Base-by-base conservation (phyloP, 2,329 filamentous ascomycete genomes). In the Monilinia fructigena region DNA sequence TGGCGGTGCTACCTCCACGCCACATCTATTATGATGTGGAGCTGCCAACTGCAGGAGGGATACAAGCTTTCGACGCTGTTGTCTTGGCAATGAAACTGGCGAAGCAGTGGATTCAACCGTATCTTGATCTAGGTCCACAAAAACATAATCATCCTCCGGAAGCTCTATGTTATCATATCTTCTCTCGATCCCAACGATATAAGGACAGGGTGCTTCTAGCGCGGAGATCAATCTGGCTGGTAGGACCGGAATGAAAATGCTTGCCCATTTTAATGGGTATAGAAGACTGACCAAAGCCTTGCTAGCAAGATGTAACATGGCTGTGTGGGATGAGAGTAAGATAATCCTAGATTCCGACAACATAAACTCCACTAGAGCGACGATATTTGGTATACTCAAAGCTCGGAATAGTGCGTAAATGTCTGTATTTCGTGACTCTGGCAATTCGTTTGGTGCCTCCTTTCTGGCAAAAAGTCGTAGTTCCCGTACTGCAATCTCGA, bases 281-380 rank as follows among this genome's bases (percentile, higher is more conserved):
- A 99, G 80, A 48, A 98, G 81, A 76, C 89, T 93, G 42, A 86
- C 86, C 66, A 98, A 81, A n/a, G 94, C 93, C 77, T 93, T 89
- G 74, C 91, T 96, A 47, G 93, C 94, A 55, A 98, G 85, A 75
- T 98, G 93, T 67, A 99, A 84, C 95, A 99, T 98, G 61, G 93
- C 89, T 1, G 94, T 95, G 77, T 99, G 93, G 1, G 93, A 97
- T 11, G 95, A 98, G 26, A 98, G 83, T 71, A 99, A 89, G 75
- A 99, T 97, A 78, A 99, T 97, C 67, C 94, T 90, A 55, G 93
- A 95, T 80, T 99, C 95, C 1, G 92, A 86, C 76, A 99, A 84
- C 71, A 92, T 91, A 77, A 94, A 97, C 80, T 99, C 95, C 75
- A 97, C 93, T 28, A 99, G 83, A 26, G 92, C 89, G 68, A 99